These are phyloP conservation scores for Tylopilus sp. DNA, from an alignment of 768 basidiomycete genomes.

Conservation along the genomic window DNA sequence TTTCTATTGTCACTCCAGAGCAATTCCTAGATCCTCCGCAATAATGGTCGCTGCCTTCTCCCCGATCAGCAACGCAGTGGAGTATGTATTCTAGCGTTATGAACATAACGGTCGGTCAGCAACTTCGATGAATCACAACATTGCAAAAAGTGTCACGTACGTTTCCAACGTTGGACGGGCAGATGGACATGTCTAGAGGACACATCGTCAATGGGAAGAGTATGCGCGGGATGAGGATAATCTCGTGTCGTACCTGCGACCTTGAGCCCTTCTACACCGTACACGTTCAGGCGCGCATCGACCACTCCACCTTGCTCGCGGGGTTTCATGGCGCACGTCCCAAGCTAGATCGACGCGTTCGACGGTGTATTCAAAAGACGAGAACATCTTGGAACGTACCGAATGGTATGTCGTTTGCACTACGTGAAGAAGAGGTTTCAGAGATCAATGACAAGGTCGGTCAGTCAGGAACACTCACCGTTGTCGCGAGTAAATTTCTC, in stretches of 20 bases:
- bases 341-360: slow-evolving; percentile 38
- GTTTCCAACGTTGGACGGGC: slow-evolving; percentile 23
- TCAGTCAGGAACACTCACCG: slow-evolving; percentile 1
- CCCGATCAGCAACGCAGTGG: slow-evolving; percentile 44
- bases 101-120: not conserved
- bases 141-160: slow-evolving; percentile 2
- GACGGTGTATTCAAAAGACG: not conserved
- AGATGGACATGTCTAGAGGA: slow-evolving; percentile 37
- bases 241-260: slow-evolving; percentile 46
- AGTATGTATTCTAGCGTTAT: slow-evolving; percentile 37
- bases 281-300: slow-evolving; percentile 57
- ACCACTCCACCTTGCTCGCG: slow-evolving; percentile 59
- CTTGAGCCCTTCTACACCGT: slow-evolving; percentile 56
- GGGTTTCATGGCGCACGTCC: slow-evolving; percentile 70
- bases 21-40: slow-evolving; percentile 43
- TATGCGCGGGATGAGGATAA: too few species aligned
- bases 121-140: not conserved
- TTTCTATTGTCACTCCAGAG: not conserved
- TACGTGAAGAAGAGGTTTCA: not conserved
- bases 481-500: slow-evolving; percentile 22
- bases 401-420: slow-evolving; percentile 14
- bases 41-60: slow-evolving; percentile 64
- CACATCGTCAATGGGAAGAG: not conserved
- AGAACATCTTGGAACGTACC: slow-evolving; percentile 7
- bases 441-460: too few species aligned